phyloP scores from a whole-genome alignment of 257 asterid species.

The Solanum neorickii region DNA sequence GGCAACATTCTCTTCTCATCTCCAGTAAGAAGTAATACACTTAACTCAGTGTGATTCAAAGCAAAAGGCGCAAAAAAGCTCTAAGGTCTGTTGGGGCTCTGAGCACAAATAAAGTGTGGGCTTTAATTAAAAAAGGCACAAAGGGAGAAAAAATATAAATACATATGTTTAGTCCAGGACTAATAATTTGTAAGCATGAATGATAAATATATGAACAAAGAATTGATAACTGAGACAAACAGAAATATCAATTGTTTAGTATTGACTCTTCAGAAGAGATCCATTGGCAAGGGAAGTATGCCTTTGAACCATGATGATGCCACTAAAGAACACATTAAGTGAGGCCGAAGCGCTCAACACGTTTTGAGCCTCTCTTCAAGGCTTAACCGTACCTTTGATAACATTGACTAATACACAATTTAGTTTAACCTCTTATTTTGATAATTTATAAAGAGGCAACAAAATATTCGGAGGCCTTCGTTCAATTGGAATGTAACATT shows the following conservation, averaged over 20 bases:
- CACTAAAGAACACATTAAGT: neutral
- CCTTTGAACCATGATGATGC: neutral
- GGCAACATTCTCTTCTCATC: neutral
- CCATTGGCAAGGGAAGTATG: neutral
- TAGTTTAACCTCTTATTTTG: neutral
- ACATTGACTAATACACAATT: neutral
- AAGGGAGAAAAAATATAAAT: neutral
- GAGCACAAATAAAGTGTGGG: no score
- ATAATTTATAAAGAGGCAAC: neutral
- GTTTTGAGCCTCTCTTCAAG: neutral
- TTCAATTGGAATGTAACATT: neutral
- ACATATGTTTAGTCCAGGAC: neutral
- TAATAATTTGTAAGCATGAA: neutral
- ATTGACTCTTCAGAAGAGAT: neutral
- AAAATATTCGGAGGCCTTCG: neutral
- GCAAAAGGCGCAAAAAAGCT: neutral
- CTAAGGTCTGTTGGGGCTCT: neutral
- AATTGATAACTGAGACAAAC: neutral
- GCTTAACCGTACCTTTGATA: neutral
- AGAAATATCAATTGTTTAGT: neutral
- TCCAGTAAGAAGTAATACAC: neutral
- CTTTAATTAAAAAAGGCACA: neutral
- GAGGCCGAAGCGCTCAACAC: neutral
- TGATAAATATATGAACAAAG: neutral
- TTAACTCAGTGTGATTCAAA: neutral